A percentile compares a stretch with the other conserved stretches of the same genome.
phyloP scores from a whole-genome alignment of 148 eudicot genomes.

The Cornus suecica region DNA sequence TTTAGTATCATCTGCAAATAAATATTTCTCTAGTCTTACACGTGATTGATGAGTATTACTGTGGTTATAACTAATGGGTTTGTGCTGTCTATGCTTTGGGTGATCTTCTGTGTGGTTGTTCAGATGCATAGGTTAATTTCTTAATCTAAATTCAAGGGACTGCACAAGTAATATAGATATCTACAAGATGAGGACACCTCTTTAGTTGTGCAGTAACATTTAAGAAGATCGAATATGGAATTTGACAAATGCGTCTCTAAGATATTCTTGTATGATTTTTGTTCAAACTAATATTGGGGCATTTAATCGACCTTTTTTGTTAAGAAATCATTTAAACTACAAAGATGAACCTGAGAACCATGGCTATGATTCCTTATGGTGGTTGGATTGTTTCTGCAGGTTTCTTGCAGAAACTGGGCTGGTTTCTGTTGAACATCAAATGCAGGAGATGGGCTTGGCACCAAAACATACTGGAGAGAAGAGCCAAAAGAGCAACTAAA shows the following conservation, averaged over 20 bases:
- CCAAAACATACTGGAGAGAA: constrained; percentile 32
- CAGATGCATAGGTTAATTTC: neutral
- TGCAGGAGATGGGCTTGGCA: constrained; percentile 81
- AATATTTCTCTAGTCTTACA: neutral
- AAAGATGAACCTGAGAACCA: neutral
- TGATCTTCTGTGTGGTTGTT: neutral
- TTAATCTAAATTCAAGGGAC: neutral
- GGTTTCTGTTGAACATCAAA: constrained; percentile 80
- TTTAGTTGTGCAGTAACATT: neutral
- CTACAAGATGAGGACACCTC: neutral
- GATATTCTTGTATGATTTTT: neutral
- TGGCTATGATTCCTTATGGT: neutral
- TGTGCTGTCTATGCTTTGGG: neutral
- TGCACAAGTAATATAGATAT: neutral
- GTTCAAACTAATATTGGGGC: neutral
- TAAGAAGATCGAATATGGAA: neutral
- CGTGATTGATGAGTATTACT: neutral
- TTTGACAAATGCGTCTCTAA: neutral
- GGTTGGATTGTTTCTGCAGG: constrained; percentile 33
- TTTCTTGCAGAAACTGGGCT: constrained; percentile 90
- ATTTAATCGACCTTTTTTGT: neutral
- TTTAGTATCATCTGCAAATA: neutral
- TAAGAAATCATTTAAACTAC: neutral
- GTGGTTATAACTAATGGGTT: neutral
- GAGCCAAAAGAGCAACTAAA: constrained; percentile 42